Evolutionary conservation across 1,139 yeast genomes (phyloP).

Genomic region (Suhomyces bokatorum): DNA sequence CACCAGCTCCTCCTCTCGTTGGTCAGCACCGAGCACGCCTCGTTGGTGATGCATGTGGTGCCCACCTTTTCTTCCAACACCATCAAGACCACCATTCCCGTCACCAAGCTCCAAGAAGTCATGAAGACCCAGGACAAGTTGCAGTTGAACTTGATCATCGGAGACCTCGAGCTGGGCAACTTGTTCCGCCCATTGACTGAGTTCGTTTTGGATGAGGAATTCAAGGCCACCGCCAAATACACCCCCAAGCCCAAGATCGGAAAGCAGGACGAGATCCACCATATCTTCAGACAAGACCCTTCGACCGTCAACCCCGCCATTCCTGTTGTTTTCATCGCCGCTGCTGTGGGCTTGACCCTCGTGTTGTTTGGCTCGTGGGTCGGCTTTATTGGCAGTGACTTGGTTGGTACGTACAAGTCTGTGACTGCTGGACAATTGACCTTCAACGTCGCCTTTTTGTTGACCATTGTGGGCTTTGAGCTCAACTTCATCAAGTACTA

Average conservation of each 20-base stretch:
- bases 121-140: constrained; percentile 38
- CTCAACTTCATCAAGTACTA: constrained; percentile 65
- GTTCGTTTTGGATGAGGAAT: constrained; percentile 33
- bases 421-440: constrained; percentile 29
- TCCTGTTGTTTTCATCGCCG: constrained; percentile 54
- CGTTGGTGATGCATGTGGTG: constrained; percentile 19
- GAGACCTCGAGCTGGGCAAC: constrained; percentile 27
- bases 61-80: constrained; percentile 20
- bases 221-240: constrained; percentile 27
- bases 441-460: constrained; percentile 50
- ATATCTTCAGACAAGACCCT: constrained; percentile 61
- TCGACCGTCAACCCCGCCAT: constrained; percentile 53
- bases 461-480: constrained; percentile 60
- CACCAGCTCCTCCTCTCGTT: constrained; percentile 23
- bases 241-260: constrained; percentile 44
- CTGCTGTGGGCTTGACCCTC: constrained; percentile 44
- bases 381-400: constrained; percentile 44
- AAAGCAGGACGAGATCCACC: constrained; percentile 65
- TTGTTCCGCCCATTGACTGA: constrained; percentile 34
- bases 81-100: constrained; percentile 30
- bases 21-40: constrained; percentile 19
- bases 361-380: constrained; percentile 52
- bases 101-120: constrained; percentile 36
- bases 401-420: constrained; percentile 36
- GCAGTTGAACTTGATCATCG: constrained; percentile 35